Percentiles rank a stretch among this genome's conserved stretches.
phyloP scores from a whole-genome alignment of 768 basidiomycete species.

The Russula sp. region DNA sequence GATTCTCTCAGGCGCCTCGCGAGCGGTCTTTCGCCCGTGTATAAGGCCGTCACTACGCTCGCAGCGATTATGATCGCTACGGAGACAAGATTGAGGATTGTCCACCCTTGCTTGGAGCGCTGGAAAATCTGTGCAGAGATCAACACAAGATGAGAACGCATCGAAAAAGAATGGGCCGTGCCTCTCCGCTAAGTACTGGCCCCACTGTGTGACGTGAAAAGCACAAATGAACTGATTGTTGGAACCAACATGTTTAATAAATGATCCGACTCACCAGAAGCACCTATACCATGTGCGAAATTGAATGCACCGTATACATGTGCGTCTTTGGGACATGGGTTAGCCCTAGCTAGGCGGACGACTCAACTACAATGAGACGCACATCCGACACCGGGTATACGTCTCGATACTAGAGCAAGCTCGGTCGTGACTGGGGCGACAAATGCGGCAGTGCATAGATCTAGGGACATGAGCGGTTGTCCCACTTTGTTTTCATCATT shows the following conservation, averaged over 20 bases:
- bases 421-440: constrained; percentile 61
- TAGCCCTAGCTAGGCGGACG: background rate
- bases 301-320: constrained; percentile 74
- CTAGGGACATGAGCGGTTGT: constrained; percentile 29
- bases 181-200: constrained; percentile 65
- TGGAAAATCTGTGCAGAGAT: constrained; percentile 51
- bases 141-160: background rate
- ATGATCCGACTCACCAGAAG: constrained; percentile 38
- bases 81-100: constrained; percentile 44
- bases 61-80: constrained; percentile 36
- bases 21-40: constrained; percentile 36
- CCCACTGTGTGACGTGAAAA: constrained; percentile 41
- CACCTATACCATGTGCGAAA: constrained; percentile 57
- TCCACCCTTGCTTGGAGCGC: constrained; percentile 50
- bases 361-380: constrained; percentile 24
- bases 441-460: constrained; percentile 52
- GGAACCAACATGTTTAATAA: constrained; percentile 3
- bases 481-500: background rate
- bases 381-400: constrained; percentile 63
- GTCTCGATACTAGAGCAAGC: constrained; percentile 50
- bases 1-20: background rate
- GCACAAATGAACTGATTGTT: background rate
- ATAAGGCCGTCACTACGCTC: constrained; percentile 37
- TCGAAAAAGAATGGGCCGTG: constrained; percentile 20
- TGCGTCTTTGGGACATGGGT: constrained; percentile 39